Base-by-base conservation (phyloP, 2,329 filamentous ascomycete genomes). In the Talaromyces sp. region DNA sequence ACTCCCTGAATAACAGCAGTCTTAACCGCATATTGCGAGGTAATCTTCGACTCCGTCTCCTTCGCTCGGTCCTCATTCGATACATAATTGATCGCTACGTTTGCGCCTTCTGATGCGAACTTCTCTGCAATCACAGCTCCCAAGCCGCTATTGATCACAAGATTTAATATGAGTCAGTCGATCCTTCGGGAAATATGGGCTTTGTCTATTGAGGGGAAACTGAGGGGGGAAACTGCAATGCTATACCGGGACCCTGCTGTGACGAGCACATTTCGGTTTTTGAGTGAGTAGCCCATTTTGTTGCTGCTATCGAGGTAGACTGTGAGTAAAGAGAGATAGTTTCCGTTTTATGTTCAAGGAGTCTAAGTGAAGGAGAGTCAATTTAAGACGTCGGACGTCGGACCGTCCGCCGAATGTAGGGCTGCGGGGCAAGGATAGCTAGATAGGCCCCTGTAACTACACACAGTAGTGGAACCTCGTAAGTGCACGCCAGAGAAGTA, bases 41-140 rank as follows among this genome's bases (percentile, higher is more conserved):
- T 67, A 5, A 91, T 75, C 60, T 83, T 81, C 9, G 75, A 67
- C 3, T 84, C 77, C 2, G 91, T 75, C 7, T 77, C 73, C 43
- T 83, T 74, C 5, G 89, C 89, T 1, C 84, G 79, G 17, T 80
- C 78, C 36, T 77, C 71, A 69, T 83, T 85, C 61, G 80, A 83
- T 71, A 81, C 78, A 72, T 91, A 93, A 74, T 92, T 93, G 69
- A 94, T 81, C 8, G 84, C 83, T 9, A 93, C 77, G 58, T 88
- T 86, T 68, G 82, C 83, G 48, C 88, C 87, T 65, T 86, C 79
- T 21, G 79, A 74, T 8, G 88, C 88, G 65, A 92, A 89, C 33
- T 85, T 83, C 57, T 82, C 80, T 39, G 81, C 82, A 2, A 89
- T 80, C 3, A 86, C 78, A 43, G 87, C 89, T 36, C 89, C 89